Base-by-base conservation (phyloP, 2,329 filamentous ascomycete genomes). In the Neonectria punicea region DNA sequence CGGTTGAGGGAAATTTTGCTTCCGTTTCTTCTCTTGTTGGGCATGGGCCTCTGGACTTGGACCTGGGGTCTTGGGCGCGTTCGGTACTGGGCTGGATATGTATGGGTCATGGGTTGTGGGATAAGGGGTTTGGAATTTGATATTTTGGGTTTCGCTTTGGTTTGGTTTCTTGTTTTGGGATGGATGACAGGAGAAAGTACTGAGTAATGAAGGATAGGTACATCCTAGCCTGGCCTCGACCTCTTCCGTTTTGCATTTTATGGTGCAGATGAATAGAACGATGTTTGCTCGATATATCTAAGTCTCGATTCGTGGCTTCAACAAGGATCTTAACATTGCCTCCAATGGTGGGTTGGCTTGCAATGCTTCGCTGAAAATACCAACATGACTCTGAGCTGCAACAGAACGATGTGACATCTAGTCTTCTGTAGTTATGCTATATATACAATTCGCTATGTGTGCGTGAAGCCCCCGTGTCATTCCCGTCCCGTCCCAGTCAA, bases 401-500 rank as follows among this genome's bases (percentile, higher is more conserved):
- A 28, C 47, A 50, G 28, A 32, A 50, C 47, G n/a, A 51, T 10
- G n/a, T 51, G n/a, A 51, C 49, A 7, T 50, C 30, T 13, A 32
- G 30, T 22, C 49, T 34, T 34, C 30, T 51, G 49, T 51, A 16
- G 49, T 14, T 20, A 34, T 34, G 49, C 28, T 51, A 51, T 34
- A 55, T 43, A 55, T 28, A 54, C 61, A 64, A 64, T 59, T 56
- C 56, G 18, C 44, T 51, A 36, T 20, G 36, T 30, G 46, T 11
- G 36, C 32, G 44, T 44, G 36, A 59, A 22, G 16, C 30, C 30
- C 20, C 28, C 16, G 49, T n/a, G 22, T 18, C 30, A 20, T 47
- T 49, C 36, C 54, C 30, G 13, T 34, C 49, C 39, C 28, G 10
- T 51, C 30, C 54, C 30, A 39, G 13, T 57, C 43, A 20, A 22